A percentile compares a stretch with the other conserved stretches of the same genome.
phyloP scores from a whole-genome alignment of 345 rosid species.

The Syzygium aromaticum region DNA sequence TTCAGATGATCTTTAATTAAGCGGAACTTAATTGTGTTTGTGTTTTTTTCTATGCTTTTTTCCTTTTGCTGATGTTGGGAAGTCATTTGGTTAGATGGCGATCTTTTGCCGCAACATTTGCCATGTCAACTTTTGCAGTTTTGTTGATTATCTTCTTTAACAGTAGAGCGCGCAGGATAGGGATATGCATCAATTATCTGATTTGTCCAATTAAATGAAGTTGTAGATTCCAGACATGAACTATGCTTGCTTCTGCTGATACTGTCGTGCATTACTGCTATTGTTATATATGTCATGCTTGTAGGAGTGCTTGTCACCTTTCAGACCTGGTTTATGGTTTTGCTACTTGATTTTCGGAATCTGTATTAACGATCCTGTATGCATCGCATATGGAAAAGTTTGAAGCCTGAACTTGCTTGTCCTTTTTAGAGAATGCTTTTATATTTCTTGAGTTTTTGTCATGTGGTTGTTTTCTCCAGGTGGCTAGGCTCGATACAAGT shows the following conservation, averaged over 20 bases:
- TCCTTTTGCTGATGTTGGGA: neutral
- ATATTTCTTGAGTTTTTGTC: neutral
- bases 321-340: neutral
- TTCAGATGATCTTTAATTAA: neutral
- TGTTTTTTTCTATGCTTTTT: neutral
- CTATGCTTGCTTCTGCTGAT: neutral
- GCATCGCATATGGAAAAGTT: neutral
- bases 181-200: neutral
- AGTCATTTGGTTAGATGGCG: neutral
- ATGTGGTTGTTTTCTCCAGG: conserved; percentile 24
- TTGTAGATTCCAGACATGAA: neutral
- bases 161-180: neutral
- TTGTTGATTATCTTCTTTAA: neutral
- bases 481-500: conserved; percentile 60
- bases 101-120: neutral
- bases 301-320: neutral
- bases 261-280: neutral
- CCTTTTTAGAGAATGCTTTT: neutral
- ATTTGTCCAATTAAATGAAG: neutral
- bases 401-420: neutral
- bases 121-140: neutral
- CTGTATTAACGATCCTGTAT: neutral
- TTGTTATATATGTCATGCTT: neutral
- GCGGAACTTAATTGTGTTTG: neutral
- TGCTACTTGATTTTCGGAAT: neutral